Conservation (phyloP, 352 stramenopile species). For the Lagenidium sp. region DNA sequence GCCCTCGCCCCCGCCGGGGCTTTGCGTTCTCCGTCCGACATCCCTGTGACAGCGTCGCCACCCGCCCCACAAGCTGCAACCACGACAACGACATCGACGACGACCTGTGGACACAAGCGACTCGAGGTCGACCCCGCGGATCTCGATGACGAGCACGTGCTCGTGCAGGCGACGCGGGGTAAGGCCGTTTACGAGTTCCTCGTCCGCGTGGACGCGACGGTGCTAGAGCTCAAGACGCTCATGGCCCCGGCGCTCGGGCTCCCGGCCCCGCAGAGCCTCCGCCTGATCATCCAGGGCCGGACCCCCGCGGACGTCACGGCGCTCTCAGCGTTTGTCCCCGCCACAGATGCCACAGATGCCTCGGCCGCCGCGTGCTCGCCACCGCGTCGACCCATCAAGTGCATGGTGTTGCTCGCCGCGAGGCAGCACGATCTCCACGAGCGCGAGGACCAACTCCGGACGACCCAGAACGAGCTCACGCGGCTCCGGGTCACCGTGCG, state of each 20-base stretch:
- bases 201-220: constrained; percentile 12
- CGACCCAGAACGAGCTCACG: constrained; percentile 54
- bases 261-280: constrained; percentile 19
- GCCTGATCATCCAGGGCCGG: constrained; percentile 57
- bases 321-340: constrained; percentile 25
- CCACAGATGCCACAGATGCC: no score
- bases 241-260: constrained; percentile 37
- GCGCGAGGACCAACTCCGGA: constrained; percentile 50
- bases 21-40: background rate
- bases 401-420: constrained; percentile 54
- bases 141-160: constrained; percentile 29
- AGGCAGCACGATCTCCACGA: constrained; percentile 53
- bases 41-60: background rate
- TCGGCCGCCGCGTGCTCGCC: no score
- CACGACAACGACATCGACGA: background rate
- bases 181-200: constrained; percentile 55
- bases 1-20: no score
- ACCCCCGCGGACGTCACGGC: constrained; percentile 27
- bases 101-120: no score
- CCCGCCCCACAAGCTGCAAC: background rate
- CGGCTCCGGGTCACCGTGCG: constrained; percentile 19
- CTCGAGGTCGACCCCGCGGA: constrained; percentile 19
- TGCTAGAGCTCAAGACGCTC: constrained; percentile 40
- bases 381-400: no score
- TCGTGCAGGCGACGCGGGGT: constrained; percentile 43